These are phyloP conservation scores for Citrus sp. DNA, from an alignment of 345 rosid genomes.

Conservation along the genomic window DNA sequence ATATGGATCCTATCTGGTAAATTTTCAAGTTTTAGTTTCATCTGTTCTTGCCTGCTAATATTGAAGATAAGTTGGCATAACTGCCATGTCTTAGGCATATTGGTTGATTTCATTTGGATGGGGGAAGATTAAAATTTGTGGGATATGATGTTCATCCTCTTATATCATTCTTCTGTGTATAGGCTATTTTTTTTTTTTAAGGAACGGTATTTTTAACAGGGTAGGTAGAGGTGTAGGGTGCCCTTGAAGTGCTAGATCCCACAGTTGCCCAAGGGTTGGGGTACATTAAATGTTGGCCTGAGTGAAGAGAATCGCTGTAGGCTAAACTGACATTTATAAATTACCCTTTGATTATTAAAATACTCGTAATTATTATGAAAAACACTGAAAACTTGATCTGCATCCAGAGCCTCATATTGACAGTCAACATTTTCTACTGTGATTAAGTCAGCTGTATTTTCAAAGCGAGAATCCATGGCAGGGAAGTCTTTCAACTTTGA, in stretches of 20 bases:
- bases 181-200: background rate
- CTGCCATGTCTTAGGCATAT: background rate
- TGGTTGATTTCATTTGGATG: background rate
- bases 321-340: background rate
- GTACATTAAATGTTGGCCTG: background rate
- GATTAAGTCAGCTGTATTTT: background rate
- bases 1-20: background rate
- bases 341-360: background rate
- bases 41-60: background rate
- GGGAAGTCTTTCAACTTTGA: background rate
- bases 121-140: background rate
- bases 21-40: background rate
- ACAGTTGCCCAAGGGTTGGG: background rate
- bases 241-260: background rate
- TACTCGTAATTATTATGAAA: background rate
- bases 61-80: background rate
- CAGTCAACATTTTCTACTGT: background rate
- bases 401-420: background rate
- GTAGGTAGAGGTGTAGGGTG: background rate
- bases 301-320: background rate
- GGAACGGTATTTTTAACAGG: background rate
- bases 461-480: background rate
- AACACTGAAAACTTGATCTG: background rate
- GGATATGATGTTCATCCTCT: background rate
- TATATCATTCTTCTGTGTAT: background rate